A percentile compares a stretch with the other conserved stretches of the same genome.
Evolutionary conservation across 495 filamentous ascomycete genomes (phyloP).

Genomic region (Saxispiralis lemnorum): DNA sequence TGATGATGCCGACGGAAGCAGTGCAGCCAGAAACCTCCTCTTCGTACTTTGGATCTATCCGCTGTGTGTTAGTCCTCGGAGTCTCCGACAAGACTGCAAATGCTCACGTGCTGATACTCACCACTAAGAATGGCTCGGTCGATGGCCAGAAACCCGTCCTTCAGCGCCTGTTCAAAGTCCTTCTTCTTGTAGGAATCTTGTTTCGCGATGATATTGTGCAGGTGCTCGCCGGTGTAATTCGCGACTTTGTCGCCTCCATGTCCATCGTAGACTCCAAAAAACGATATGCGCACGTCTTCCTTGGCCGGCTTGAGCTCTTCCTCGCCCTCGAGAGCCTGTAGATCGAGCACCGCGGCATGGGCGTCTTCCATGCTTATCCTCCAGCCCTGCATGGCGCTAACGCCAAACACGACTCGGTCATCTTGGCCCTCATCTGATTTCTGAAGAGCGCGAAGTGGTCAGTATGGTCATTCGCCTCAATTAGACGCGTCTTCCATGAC

Average conservation of each 20-base stretch:
- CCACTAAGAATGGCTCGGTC: conserved; percentile 90
- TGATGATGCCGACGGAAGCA: conserved; percentile 74
- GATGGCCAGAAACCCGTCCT: conserved; percentile 92
- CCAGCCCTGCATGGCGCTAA: conserved; percentile 99
- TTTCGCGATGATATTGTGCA: conserved; percentile 84
- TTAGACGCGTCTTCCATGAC: not conserved
- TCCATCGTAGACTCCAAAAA: conserved; percentile 96
- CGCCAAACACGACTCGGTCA: conserved; percentile 78
- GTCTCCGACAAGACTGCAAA: not conserved
- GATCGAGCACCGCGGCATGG: conserved; percentile 73
- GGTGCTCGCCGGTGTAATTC: conserved; percentile 75
- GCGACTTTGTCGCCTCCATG: conserved; percentile 92
- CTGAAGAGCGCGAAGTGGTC: conserved; percentile 28
- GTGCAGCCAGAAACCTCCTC: conserved; percentile 97
- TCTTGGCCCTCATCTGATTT: conserved; percentile 75
- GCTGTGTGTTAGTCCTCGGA: not conserved
- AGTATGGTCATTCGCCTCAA: not conserved
- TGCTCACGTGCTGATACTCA: conserved; percentile 25
- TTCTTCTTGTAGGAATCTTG: conserved; percentile 82
- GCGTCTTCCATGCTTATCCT: conserved; percentile 98
- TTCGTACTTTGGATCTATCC: conserved; percentile 76
- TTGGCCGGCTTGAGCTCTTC: conserved; percentile 41
- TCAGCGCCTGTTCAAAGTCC: conserved; percentile 86
- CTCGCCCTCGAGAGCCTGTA: conserved; percentile 45
- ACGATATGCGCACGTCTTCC: conserved; percentile 59